Base-by-base conservation (phyloP, 805 yeast species). In the Metschnikowia lunata region DNA sequence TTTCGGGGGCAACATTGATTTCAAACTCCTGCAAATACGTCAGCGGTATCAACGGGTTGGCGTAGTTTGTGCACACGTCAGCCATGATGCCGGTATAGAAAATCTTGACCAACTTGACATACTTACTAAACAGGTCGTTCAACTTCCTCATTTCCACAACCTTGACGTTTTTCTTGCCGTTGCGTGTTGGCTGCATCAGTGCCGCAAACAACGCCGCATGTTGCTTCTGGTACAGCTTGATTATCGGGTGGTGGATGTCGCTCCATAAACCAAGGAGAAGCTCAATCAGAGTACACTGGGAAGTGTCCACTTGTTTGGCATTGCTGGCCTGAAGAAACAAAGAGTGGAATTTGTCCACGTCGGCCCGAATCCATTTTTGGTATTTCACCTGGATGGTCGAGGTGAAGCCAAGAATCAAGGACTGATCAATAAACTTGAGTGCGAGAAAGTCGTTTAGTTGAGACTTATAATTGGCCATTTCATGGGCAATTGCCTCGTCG, bases 241-340 rank as follows among this genome's bases (percentile, higher is more conserved):
- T 71, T 2, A 79, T 74, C 1, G 88, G 88, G 53, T 80, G 79
- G 51, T 80, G 84, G 49, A 84, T 71, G 6, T 78, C 78, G 29
- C 68, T 58, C 89, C 89, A 84, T 15, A 80, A 60, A 5, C 59
- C 52, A 40, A 79, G 83, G 14, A 71, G 50, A 37, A 54, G 59
- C 13, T 57, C 56, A 26, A 65, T 61, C 37, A 72, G 67, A 5
- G 46, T 53, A 46, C 83, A 67, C 7, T 76, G 60, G 2, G 59
- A 56, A 2, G 36, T 28, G 15, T 46, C 51, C 8, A 39, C 39
- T 33, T 52, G 54, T 6, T 37, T 43, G 9, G 30, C 29, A 29
- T 36, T 41, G 13, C 34, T 36, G 6, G 44, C 34, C 7, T 34
- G 37, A 15, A 40, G 36, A 14, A 34, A 39, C 8, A 41, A 15